Evolutionary conservation across 805 yeast genomes (phyloP), one percentile per base, ranked within the genome.

Genomic region (Candida loeiensis): DNA sequence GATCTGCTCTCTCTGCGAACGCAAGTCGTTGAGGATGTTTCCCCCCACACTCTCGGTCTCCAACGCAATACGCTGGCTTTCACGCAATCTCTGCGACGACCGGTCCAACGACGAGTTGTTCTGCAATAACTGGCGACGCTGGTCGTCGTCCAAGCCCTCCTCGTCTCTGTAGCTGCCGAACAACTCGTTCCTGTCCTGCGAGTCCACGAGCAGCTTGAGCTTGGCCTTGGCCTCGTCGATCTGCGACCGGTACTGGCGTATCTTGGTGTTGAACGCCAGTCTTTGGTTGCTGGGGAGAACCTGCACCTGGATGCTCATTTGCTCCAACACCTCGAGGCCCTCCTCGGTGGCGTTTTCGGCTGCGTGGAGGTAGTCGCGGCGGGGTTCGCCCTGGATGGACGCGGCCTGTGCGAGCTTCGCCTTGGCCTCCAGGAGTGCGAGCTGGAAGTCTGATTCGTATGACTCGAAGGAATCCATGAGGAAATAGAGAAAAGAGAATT

Each of bases 41-140:
- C 96, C 87, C 1, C 99, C 99, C 37, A 93, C 80, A 22, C 74
- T 73, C 62, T 93, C 99, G 0, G 99, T 89, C 51, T 93, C 99
- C 38, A 85, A 69, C 5, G 98, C 99, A 2, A 89, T 72, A 50
- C 97, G 74, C 47, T 91, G 95, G 15, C 93, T 83, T 34, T 93
- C 97, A 44, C 83, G 74, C 35, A 93, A 71, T 51, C 96, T 75
- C 46, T 90, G 91, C 2, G 88, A 76, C 1, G 95, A 77, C 48
- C 93, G 73, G 49, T 87, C 95, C 43, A 93, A 71, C 3, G 93
- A 73, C 2, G 88, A 82, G 54, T 86, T 86, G 45, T 86, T 86
- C 39, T 77, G 74, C 42, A 93, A 69, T 34, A 93, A 70, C 50
- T 83, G 86, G 51, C 85, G 88, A 37, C 98, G 77, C 62, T 93